Evolutionary conservation across 768 basidiomycete species (phyloP).

Genomic region (Leucocoprinus leucothites): DNA sequence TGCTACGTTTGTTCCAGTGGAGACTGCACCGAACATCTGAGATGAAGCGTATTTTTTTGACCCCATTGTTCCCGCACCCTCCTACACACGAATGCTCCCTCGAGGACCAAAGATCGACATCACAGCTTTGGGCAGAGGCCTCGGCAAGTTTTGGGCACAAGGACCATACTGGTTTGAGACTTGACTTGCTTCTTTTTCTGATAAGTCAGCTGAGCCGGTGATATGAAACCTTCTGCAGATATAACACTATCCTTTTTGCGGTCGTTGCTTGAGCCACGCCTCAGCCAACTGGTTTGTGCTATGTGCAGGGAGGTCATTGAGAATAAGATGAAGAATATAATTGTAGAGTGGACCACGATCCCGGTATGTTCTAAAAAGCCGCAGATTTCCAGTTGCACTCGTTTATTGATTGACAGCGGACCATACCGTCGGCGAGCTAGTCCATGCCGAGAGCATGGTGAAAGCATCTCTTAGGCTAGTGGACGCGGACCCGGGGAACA

Average conservation of each 20-base stretch:
- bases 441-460: too few species aligned
- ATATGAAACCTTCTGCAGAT: background rate
- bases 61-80: conserved; percentile 9
- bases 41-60: conserved; percentile 11
- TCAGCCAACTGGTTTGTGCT: background rate
- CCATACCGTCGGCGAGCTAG: background rate
- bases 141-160: background rate
- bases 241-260: background rate
- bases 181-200: background rate
- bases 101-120: conserved; percentile 5
- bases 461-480: too few species aligned
- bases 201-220: background rate
- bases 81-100: conserved; percentile 11
- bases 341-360: background rate
- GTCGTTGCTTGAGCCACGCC: background rate
- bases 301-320: conserved; percentile 14
- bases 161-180: background rate
- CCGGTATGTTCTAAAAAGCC: background rate
- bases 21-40: conserved; percentile 3
- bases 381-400: too few species aligned
- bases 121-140: conserved; percentile 8
- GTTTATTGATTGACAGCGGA: background rate
- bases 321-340: conserved; percentile 8
- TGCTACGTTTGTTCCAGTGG: conserved; percentile 13
- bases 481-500: too few species aligned